These are phyloP conservation scores for Talaromyces proteolyticus DNA, from an alignment of 495 filamentous ascomycete genomes.

Conservation along the genomic window DNA sequence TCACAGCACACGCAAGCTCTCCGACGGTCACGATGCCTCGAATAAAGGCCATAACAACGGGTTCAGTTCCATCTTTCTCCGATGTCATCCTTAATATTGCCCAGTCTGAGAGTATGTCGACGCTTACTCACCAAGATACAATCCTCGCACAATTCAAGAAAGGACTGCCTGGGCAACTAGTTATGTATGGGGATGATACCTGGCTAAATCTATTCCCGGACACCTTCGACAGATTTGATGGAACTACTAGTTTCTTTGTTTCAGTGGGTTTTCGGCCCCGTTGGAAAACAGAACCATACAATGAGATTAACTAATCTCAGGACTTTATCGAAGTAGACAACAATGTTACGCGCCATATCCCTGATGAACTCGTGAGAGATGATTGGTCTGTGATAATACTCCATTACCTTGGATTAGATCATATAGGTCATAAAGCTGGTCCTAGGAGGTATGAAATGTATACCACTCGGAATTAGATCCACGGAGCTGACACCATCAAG, in stretches of 20 bases:
- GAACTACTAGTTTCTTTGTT: slow-evolving; percentile 97
- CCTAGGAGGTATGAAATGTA: slow-evolving; percentile 59
- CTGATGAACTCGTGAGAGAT: slow-evolving; percentile 60
- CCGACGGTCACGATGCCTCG: slow-evolving; percentile 98
- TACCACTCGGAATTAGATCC: neutral
- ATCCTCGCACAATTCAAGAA: slow-evolving; percentile 91
- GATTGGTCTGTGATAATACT: slow-evolving; percentile 95
- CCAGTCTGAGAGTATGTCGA: slow-evolving; percentile 85
- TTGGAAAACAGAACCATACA: slow-evolving; percentile 2
- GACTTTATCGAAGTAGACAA: slow-evolving; percentile 97
- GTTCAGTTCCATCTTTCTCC: slow-evolving; percentile 91
- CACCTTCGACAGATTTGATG: slow-evolving; percentile 79
- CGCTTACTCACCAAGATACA: slow-evolving; percentile 80
- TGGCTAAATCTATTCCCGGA: slow-evolving; percentile 95
- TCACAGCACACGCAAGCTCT: slow-evolving; percentile 91
- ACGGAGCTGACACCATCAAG: slow-evolving; percentile 33
- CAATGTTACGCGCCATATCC: slow-evolving; percentile 91
- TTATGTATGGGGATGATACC: slow-evolving; percentile 98
- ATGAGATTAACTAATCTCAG: slow-evolving; percentile 40
- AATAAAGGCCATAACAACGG: slow-evolving; percentile 95
- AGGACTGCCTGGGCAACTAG: slow-evolving; percentile 54
- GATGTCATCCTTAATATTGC: slow-evolving; percentile 97
- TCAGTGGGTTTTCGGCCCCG: slow-evolving; percentile 57
- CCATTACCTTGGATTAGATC: slow-evolving; percentile 94
- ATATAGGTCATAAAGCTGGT: slow-evolving; percentile 95